These are phyloP conservation scores for bread wheat (Triticum aestivum) DNA, from an alignment of 176 grass and related monocot genomes.

Conservation along the genomic window IWGSC_CS_RefSeq_v2.1 NC_057798.1:188690191-188690690, in stretches of 20 bases:
- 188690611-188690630: neutral
- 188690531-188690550: neutral
- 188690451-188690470: too few species aligned
- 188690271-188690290: too few species aligned
- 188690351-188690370: constrained; percentile 5
- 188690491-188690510: neutral
- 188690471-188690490: too few species aligned
- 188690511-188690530: constrained; percentile 23
- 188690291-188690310: constrained; percentile 2
- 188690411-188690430: neutral
- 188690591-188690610: neutral
- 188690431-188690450: neutral
- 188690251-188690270: constrained; percentile 32
- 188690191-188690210: neutral
- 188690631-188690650: neutral
- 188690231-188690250: constrained; percentile 54
- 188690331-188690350: constrained; percentile 50
- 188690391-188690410: constrained; percentile 14
- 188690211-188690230: neutral
- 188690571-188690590: constrained; percentile 23
- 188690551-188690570: constrained; percentile 33
- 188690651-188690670: neutral
- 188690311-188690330: constrained; percentile 40
- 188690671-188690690: constrained; percentile 27
- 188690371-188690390: neutral